Evolutionary conservation across 2,329 filamentous ascomycete species (phyloP), one percentile per base, ranked within the genome.

Genomic region (Epichloe festucae): DNA sequence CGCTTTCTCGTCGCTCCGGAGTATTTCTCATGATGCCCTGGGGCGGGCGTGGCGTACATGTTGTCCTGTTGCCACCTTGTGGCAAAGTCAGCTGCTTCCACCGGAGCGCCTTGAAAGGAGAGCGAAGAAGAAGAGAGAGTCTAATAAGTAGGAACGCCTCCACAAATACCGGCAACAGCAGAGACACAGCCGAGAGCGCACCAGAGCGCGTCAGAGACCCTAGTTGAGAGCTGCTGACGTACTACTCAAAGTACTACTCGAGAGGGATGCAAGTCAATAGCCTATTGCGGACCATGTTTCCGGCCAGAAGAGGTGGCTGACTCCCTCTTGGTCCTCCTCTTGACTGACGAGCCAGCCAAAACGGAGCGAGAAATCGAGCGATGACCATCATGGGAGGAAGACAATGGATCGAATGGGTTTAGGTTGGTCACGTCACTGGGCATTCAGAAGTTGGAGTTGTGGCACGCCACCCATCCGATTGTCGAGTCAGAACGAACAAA

Each of bases 11-110:
- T 8, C 27, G 27, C 27, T 8, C 27, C 27, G 27, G 27, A 27
- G 27, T 27, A 3, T n/a, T 38, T 38, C 36, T n/a, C 36, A 38
- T 39, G 36, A 39, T 39, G 27, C 27, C 27, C 6, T 7, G 23
- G 23, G 23, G 23, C 23, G 23, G 23, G 59, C 59, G 61, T 61
- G 62, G 21, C 47, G 19, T 40, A 21, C 21, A 4, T 42, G 23
- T n/a, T n/a, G 12, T 34, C 19, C 15, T 10, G 21, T 50, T 35
- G 44, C 40, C 52, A 49, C 42, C 56, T 53, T 53, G 57, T 60
- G 50, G 31, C 51, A 38, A 49, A 64, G 62, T 65, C 63, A 65
- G 61, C 59, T 63, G 62, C 60, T 58, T 58, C 62, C 62, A 64
- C 61, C 1, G 23, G 5, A 6, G 21, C 17, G 23, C 23, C 23